Base-by-base conservation (phyloP, 306 rosid species). In the Hippophae gyantsensis region DNA sequence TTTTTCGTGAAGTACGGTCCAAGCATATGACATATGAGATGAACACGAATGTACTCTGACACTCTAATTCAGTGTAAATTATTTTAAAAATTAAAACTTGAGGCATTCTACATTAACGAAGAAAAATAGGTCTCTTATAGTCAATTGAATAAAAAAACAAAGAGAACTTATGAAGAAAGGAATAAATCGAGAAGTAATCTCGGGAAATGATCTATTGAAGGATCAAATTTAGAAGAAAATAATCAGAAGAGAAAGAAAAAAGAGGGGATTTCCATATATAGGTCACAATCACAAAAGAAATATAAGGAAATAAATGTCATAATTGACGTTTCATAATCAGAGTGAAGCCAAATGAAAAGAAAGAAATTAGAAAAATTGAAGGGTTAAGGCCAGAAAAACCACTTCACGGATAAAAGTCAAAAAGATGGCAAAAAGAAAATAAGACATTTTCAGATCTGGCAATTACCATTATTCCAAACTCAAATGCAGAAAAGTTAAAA, bases 201-300 rank as follows among this genome's bases (percentile, higher is more conserved):
- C 38, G 1, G 38, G 60, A 46, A 68, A 50, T 62, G 13, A 61
- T 57, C 9, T 61, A 40, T 58, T 60, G 68, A 66, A 73, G 78
- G 63, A 76, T 62, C 76, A 61, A 40, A 50, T 69, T 79, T 74
- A 63, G 52, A 72, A 78, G 58, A 26, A 48, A 62, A 44, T 57
- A 50, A 76, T 67, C 61, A 25, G 38, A 61, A 13, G 11, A 58
- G 18, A 40, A n/a, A 55, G 43, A 63, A 56, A 5, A 12, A 43
- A 58, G 14, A 49, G 14, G 8, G 14, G 1, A 32, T 32, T 32
- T 32, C 4, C 38, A 32, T 4, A 32, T 2, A 32, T 1, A 32
- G 38, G 5, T 32, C 38, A 32, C 38, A 32, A 32, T 32, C 38
- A 32, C 38, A 32, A 2, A 32, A 2, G 38, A 32, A 32, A 32